phyloP scores from a whole-genome alignment of 352 stramenopile species.

The Globisporangium radiosum region DNA sequence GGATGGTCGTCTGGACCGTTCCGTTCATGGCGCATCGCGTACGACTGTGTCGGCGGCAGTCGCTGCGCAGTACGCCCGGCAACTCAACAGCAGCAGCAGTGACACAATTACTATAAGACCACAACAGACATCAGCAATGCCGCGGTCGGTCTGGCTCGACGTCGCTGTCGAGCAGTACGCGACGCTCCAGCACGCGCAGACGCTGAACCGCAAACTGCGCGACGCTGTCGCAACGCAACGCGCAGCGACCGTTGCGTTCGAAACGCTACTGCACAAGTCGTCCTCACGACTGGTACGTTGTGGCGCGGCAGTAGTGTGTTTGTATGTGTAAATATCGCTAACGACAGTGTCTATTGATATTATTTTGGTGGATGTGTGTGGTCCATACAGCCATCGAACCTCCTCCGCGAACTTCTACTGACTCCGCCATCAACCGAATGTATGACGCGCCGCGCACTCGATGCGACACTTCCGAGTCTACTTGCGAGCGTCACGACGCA shows the following conservation, averaged over 20 bases:
- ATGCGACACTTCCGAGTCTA: neutral
- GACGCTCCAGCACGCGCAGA: constrained; percentile 28
- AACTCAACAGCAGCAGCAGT: neutral
- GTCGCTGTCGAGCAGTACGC: constrained; percentile 37
- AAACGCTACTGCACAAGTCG: constrained; percentile 30
- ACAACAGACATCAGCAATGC: neutral
- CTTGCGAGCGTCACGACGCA: neutral
- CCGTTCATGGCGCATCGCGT: neutral
- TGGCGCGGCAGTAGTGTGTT: neutral
- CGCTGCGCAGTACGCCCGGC: neutral
- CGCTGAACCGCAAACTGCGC: constrained; percentile 35
- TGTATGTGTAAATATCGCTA: neutral
- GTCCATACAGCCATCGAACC: neutral
- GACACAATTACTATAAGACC: no score
- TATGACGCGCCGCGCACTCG: neutral
- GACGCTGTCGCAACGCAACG: constrained; percentile 31
- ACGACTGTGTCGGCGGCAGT: neutral
- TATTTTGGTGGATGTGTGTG: neutral
- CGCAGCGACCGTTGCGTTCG: constrained; percentile 31
- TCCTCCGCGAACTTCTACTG: neutral
- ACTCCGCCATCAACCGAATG: neutral
- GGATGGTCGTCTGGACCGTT: no score
- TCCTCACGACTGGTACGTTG: neutral
- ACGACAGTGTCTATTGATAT: no score
- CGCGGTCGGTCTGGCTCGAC: constrained; percentile 28